Evolutionary conservation across 768 basidiomycete genomes (phyloP), one percentile per base, ranked within the genome.

Genomic region (Tylopilus vinaceipallidus): DNA sequence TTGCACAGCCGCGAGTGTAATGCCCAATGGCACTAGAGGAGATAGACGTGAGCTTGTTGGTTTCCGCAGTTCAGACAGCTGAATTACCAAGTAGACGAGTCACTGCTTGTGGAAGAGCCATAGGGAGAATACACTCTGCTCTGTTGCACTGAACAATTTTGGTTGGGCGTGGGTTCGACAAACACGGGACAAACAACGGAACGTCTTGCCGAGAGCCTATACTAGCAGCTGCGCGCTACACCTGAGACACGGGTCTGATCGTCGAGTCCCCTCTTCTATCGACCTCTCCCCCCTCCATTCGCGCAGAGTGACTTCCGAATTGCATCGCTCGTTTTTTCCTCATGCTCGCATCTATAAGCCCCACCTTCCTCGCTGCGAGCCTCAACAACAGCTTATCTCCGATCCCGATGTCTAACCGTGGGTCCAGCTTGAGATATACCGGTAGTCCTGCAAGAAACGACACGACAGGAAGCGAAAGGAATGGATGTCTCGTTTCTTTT

Each of bases 251-350:
- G 45, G 52, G 33, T 32, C 32, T 45, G 23, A 70, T 58, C 42
- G 55, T 41, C 13, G 65, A 61, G 63, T 83, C 80, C 2, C 86
- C 88, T 32, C 77, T 76, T 50, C 57, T 68, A 45, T 74, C 70
- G 16, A 67, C 70, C 40, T 81, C 79, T 3, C 81, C 84, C 16
- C 62, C 66, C 50, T 85, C 83, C 90, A 93, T 91, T 50, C 89
- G 73, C 16, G 91, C 91, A 26, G 90, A 88, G 68, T 84, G 83
- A 60, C 81, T 89, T 16, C 95, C 95, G 71, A 99, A 99, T 61
- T 98, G 97, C 89, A 98, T 97, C 13, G 97, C 97, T 50, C 89
- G 68, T 71, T 99, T 99, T 66, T 88, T 93, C 54, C 91, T 74
- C 45, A 58, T 50, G 53, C 88, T 87, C 6, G 91, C 90, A 54